Evolutionary conservation across 2,329 filamentous ascomycete genomes (phyloP), one percentile per base, ranked within the genome.

Genomic region (Emmonsia crescens): DNA sequence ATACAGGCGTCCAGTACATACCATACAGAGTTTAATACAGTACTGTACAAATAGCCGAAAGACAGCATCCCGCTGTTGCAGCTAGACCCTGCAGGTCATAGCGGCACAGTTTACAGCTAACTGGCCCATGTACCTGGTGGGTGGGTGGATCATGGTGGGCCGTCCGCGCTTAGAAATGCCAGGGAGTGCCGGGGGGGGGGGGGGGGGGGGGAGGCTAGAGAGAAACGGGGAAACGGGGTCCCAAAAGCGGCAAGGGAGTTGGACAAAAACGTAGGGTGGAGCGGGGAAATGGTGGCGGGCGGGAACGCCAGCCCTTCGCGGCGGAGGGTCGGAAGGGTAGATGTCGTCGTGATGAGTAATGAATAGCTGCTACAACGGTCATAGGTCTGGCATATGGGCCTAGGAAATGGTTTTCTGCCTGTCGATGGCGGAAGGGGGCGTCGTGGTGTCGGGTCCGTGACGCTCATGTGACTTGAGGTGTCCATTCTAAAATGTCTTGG

Each of bases 201-300:
- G 42, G n/a, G n/a, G 38, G 31, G 57, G 42, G 57, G 29, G 5
- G 8, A n/a, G 51, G 42, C 27, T 49, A 57, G 12, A 29, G 12
- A 33, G 27, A 33, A 24, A 44, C n/a, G 27, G 36, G 24, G 27
- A 33, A 24, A 44, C n/a, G 27, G 36, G 24, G 8, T 2, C 14
- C 21, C 65, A 69, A 68, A 69, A 69, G 68, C 68, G 65, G 68
- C 68, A 61, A 68, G 62, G 49, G 56, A 59, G 65, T 65, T 64
- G 64, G 62, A 66, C 64, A 40, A 59, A 65, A 67, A 61, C 60
- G 66, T 63, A 63, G 66, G 67, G 67, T 65, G 66, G 68, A 68
- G 68, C 67, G 68, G 66, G 66, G 66, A 56, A 56, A 64, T 48
- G 51, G 57, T 63, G 51, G 61, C 52, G 61, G 60, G 63, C 59